phyloP scores from a whole-genome alignment of 2,329 filamentous ascomycete species.

The Ceratocystiopsis minuta region DNA sequence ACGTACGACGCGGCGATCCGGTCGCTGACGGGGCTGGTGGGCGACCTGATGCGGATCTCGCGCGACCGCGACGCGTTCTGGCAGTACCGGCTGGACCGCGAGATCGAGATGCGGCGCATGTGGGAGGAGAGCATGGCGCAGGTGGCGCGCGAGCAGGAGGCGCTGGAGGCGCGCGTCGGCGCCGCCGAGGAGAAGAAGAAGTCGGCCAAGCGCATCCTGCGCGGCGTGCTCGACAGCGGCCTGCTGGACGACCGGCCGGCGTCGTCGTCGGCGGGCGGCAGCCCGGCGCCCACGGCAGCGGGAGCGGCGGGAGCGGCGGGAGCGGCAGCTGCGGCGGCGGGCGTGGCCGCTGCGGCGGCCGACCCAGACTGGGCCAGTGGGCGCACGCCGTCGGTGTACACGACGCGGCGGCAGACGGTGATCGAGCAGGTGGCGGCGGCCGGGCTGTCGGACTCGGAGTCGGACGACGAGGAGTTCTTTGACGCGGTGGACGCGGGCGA shows the following conservation, averaged over 20 bases:
- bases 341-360: background rate
- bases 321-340: constrained; percentile 8
- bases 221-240: constrained; percentile 55
- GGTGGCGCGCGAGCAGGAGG: constrained; percentile 86
- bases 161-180: constrained; percentile 70
- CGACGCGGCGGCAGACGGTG: constrained; percentile 41
- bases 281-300: background rate
- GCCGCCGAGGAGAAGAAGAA: constrained; percentile 83
- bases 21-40: constrained; percentile 68
- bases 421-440: constrained; percentile 46
- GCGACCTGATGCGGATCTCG: constrained; percentile 78
- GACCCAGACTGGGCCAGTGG: no score
- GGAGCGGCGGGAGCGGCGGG: constrained; percentile 16
- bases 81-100: constrained; percentile 85
- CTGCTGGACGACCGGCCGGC: constrained; percentile 18
- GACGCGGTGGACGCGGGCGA: constrained; percentile 90
- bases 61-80: constrained; percentile 90
- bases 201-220: constrained; percentile 73
- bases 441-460: constrained; percentile 62
- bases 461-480: constrained; percentile 83
- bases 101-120: constrained; percentile 79
- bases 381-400: constrained; percentile 10
- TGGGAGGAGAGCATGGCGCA: constrained; percentile 99
- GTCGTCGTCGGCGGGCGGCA: background rate
- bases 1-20: constrained; percentile 83